Conservation (phyloP, 352 stramenopile species). For the Phytopythium boreale region DNA sequence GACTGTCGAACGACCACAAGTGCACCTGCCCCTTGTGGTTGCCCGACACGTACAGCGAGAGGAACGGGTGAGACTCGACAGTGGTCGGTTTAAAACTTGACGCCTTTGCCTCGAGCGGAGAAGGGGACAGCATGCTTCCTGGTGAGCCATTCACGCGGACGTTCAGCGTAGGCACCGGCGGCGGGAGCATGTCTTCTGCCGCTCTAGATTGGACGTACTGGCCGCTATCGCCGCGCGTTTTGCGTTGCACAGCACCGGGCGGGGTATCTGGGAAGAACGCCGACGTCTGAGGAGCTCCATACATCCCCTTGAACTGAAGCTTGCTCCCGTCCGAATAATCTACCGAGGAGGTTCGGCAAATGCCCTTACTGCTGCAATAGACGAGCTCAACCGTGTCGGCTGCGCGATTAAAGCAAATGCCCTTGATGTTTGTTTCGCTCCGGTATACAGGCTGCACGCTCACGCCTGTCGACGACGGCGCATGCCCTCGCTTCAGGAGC, state of each 20-base stretch:
- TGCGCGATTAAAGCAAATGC: conserved; percentile 75
- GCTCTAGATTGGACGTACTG: not conserved
- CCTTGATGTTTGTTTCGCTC: conserved; percentile 81
- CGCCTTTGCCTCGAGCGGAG: conserved; percentile 37
- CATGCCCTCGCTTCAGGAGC: conserved; percentile 50
- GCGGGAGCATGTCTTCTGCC: conserved; percentile 5
- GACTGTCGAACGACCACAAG: conserved; percentile 81
- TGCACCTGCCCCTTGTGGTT: conserved; percentile 80
- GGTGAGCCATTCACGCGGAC: conserved; percentile 10
- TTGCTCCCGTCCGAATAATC: conserved; percentile 69
- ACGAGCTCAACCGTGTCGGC: conserved; percentile 60
- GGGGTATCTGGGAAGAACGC: conserved; percentile 28
- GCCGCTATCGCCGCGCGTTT: not conserved
- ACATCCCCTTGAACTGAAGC: conserved; percentile 84
- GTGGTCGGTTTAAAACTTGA: conserved; percentile 76
- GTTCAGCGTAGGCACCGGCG: conserved; percentile 1
- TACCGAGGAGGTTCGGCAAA: conserved; percentile 58
- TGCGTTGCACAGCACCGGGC: not conserved
- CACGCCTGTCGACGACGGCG: conserved; percentile 12
- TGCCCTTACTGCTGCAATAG: conserved; percentile 72
- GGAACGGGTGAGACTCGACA: conserved; percentile 68
- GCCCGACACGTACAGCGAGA: conserved; percentile 79
- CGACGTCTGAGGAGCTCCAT: conserved; percentile 42
- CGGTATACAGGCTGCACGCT: conserved; percentile 69
- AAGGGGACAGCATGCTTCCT: conserved; percentile 12